Percentiles rank a stretch among this genome's conserved stretches.
Conservation (phyloP, 306 rosid genomes). For the Quercus bicolor region DNA sequence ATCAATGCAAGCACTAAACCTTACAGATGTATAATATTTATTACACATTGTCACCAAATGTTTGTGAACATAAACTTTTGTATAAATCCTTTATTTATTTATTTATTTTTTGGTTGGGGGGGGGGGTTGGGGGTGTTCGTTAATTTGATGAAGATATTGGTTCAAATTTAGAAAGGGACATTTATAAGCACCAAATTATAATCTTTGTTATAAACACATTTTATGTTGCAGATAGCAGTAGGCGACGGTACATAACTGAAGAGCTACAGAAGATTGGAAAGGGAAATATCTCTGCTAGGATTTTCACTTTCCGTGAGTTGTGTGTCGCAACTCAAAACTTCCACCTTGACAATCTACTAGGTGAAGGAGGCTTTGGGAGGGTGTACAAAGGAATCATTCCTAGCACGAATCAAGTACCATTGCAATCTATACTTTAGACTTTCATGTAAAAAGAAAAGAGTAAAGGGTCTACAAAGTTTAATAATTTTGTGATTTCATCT, state of each 20-base stretch:
- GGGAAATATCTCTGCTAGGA: slow-evolving; percentile 61
- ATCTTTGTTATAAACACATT: neutral
- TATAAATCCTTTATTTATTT: neutral
- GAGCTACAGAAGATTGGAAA: slow-evolving; percentile 61
- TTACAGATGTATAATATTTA: neutral
- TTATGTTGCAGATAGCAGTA: slow-evolving; percentile 39
- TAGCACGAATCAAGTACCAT: slow-evolving; percentile 48
- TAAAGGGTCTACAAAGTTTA: too few species aligned
- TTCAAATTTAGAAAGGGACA: too few species aligned
- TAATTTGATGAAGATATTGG: neutral
- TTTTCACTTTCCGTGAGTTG: slow-evolving; percentile 56
- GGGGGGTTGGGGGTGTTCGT: neutral
- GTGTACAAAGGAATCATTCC: slow-evolving; percentile 69
- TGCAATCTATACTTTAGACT: neutral
- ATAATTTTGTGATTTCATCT: slow-evolving; percentile 2
- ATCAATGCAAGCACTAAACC: neutral
- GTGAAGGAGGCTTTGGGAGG: slow-evolving; percentile 95
- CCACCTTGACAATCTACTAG: slow-evolving; percentile 54
- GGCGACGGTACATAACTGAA: slow-evolving; percentile 45
- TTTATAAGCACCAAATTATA: too few species aligned
- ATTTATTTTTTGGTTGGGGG: neutral
- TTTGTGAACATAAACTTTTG: neutral
- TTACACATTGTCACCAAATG: neutral
- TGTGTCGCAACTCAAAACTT: slow-evolving; percentile 71
- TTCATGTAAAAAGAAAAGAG: neutral